Evolutionary conservation across 306 rosid species (phyloP).

Genomic region (Begonia masoniana): DNA sequence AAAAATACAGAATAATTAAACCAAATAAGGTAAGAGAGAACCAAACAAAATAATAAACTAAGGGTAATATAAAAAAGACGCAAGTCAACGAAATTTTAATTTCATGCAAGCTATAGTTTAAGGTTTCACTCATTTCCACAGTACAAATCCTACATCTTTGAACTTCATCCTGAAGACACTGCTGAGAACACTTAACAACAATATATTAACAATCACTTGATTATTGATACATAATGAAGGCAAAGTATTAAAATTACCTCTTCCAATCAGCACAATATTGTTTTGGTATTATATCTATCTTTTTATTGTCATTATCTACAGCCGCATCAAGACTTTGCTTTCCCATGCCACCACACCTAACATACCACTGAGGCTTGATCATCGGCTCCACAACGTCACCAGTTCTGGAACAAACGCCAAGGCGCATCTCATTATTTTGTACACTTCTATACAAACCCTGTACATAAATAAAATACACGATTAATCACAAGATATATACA

Average conservation of each 20-base stretch:
- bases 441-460: conserved; percentile 83
- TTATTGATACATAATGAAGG: no score
- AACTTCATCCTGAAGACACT: no score
- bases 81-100: no score
- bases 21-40: conserved; percentile 7
- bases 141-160: no score
- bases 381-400: conserved; percentile 90
- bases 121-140: no score
- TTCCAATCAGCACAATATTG: conserved; percentile 89
- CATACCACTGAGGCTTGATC: conserved; percentile 95
- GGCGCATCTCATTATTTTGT: conserved; percentile 85
- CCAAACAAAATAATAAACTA: not conserved
- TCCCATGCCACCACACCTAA: conserved; percentile 54
- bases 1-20: conserved; percentile 2
- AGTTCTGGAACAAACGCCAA: conserved; percentile 84
- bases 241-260: conserved; percentile 21
- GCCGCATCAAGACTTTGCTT: conserved; percentile 70
- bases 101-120: no score
- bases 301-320: conserved; percentile 43
- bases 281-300: conserved; percentile 60
- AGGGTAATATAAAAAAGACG: not conserved
- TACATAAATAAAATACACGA: conserved; percentile 5
- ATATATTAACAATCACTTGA: no score
- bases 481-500: conserved; percentile 4
- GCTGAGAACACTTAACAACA: no score